Percentiles rank a stretch among this genome's conserved stretches.
Evolutionary conservation across 1,284 basidiomycete species (phyloP).

Genomic region (Cystobasidium pallidum): DNA sequence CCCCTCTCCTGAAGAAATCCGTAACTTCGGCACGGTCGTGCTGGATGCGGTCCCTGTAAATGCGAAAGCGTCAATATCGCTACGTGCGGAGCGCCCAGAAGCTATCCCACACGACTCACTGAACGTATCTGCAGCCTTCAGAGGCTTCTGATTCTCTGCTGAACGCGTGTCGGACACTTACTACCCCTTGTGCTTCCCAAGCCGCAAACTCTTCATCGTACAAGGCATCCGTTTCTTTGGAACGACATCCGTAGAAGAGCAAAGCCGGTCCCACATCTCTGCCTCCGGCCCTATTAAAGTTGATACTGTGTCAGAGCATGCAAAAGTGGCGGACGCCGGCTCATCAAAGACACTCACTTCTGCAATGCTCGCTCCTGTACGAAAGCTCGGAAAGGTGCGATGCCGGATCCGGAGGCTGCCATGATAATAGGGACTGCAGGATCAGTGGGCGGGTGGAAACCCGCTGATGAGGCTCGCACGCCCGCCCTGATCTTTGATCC

Average conservation of each 20-base stretch:
- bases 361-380: constrained; percentile 4
- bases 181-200: background rate
- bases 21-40: background rate
- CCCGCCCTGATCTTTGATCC: constrained; percentile 7
- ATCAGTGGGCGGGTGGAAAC: background rate
- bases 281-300: background rate
- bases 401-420: background rate
- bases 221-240: background rate
- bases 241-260: constrained; percentile 14
- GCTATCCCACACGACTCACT: background rate
- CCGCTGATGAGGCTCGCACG: background rate
- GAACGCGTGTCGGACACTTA: constrained; percentile 4
- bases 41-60: background rate
- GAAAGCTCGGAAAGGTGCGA: constrained; percentile 4
- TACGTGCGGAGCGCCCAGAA: background rate
- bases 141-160: background rate
- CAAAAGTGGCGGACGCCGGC: background rate
- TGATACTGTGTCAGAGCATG: background rate
- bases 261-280: background rate
- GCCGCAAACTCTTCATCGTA: constrained; percentile 9
- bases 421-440: background rate
- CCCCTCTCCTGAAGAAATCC: background rate
- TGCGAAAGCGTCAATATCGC: background rate
- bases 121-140: background rate
- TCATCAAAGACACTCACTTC: background rate